A percentile compares a stretch with the other conserved stretches of the same genome.
Evolutionary conservation across 2,329 filamentous ascomycete species (phyloP).

Genomic region (Tolypocladium tropicale): DNA sequence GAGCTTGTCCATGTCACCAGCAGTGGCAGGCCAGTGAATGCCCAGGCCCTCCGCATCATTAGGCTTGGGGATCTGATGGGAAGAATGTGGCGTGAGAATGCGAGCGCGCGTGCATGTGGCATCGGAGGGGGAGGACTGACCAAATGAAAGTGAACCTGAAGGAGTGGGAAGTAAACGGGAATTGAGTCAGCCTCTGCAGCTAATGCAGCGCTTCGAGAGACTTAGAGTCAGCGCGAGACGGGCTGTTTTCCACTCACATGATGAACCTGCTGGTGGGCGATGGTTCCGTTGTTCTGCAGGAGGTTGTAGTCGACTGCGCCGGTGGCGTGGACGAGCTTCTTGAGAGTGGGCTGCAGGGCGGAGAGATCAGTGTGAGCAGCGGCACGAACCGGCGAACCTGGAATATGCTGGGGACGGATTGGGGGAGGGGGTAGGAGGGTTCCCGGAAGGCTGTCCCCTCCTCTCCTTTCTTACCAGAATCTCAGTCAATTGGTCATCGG

Average conservation of each 20-base stretch:
- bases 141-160: slow-evolving; percentile 86
- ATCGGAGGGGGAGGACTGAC: slow-evolving; percentile 32
- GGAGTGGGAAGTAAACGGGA: background rate
- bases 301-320: slow-evolving; percentile 82
- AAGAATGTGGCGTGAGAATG: background rate
- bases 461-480: slow-evolving; percentile 50
- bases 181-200: background rate
- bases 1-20: slow-evolving; percentile 70
- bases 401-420: background rate
- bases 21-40: slow-evolving; percentile 68
- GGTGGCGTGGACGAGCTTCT: slow-evolving; percentile 71
- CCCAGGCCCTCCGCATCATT: slow-evolving; percentile 70
- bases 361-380: background rate
- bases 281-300: slow-evolving; percentile 86
- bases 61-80: slow-evolving; percentile 80
- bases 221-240: background rate
- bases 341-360: slow-evolving; percentile 39
- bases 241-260: slow-evolving; percentile 53
- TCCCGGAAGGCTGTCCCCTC: background rate
- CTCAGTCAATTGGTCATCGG: slow-evolving; percentile 76
- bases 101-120: background rate
- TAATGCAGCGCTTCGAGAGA: background rate
- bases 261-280: slow-evolving; percentile 86
- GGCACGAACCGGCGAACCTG: background rate
- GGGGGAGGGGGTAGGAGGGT: background rate